Conservation (phyloP, 805 yeast species). For the Wickerhamiella galacta region DNA sequence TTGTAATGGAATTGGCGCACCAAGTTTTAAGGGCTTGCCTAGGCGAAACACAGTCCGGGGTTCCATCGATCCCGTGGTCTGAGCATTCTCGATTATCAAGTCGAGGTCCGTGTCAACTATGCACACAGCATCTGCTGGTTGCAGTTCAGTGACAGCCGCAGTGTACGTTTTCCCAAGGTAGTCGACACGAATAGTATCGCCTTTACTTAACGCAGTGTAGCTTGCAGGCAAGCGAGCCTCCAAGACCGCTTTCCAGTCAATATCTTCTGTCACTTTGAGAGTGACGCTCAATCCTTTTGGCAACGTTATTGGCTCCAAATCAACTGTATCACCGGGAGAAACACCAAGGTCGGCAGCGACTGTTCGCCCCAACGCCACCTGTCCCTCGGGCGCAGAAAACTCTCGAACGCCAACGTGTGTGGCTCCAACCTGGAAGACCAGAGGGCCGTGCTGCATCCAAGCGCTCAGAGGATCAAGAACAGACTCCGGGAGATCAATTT, state of each 20-base stretch:
- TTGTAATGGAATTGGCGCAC: too few species aligned
- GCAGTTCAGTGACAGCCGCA: slow-evolving; percentile 25
- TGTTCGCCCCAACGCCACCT: slow-evolving; percentile 25
- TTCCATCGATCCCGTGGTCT: neutral
- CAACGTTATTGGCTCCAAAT: slow-evolving; percentile 19
- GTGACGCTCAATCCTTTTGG: slow-evolving; percentile 34
- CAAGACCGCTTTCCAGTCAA: slow-evolving; percentile 38
- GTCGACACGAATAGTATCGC: slow-evolving; percentile 24
- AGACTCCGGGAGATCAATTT: slow-evolving; percentile 9
- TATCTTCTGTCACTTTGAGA: slow-evolving; percentile 24
- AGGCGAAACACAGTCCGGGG: neutral
- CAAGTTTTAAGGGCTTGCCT: neutral
- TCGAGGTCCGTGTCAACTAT: slow-evolving; percentile 41
- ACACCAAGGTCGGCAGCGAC: slow-evolving; percentile 21
- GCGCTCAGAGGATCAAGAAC: slow-evolving; percentile 1
- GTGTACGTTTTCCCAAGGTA: slow-evolving; percentile 15
- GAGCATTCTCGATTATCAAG: slow-evolving; percentile 18
- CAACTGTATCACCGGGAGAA: slow-evolving; percentile 10
- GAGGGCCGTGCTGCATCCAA: slow-evolving; percentile 23
- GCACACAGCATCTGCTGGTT: slow-evolving; percentile 29
- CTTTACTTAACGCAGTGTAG: slow-evolving; percentile 33
- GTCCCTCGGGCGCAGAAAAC: slow-evolving; percentile 28
- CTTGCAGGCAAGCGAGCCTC: slow-evolving; percentile 33
- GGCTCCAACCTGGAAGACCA: slow-evolving; percentile 20
- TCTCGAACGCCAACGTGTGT: slow-evolving; percentile 33